Evolutionary conservation across 768 basidiomycete species (phyloP).

Genomic region (Amanita rimosa): DNA sequence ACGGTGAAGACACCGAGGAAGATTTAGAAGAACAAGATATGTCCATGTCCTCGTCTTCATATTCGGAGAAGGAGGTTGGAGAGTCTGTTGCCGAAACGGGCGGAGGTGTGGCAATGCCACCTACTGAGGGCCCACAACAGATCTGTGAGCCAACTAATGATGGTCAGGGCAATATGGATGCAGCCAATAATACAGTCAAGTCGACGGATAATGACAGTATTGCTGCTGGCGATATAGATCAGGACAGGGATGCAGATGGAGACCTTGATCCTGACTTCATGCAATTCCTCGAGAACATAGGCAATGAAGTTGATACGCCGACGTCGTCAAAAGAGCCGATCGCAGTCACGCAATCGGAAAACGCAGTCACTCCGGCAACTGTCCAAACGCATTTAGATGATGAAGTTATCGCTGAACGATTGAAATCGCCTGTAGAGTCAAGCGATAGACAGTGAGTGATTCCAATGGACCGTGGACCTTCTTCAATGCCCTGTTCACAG

Average conservation of each 20-base stretch:
- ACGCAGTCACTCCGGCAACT: background rate
- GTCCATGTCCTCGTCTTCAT: slow-evolving; percentile 20
- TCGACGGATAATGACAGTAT: background rate
- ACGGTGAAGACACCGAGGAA: slow-evolving; percentile 10
- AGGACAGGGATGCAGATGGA: slow-evolving; percentile 24
- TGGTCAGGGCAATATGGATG: background rate
- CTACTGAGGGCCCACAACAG: background rate
- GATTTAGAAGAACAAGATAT: slow-evolving; percentile 18
- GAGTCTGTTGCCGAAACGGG: background rate
- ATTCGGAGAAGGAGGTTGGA: slow-evolving; percentile 6
- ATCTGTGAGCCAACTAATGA: background rate
- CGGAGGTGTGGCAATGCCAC: background rate
- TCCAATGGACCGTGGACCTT: background rate
- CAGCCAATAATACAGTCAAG: background rate
- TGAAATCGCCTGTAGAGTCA: background rate
- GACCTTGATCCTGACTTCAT: slow-evolving; percentile 24
- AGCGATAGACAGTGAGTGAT: background rate
- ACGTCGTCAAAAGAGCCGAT: background rate
- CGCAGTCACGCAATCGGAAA: background rate
- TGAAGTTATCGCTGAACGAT: background rate
- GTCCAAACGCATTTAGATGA: background rate
- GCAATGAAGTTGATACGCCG: no score
- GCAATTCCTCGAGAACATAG: slow-evolving; percentile 5
- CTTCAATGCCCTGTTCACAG: background rate
- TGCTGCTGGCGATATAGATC: slow-evolving; percentile 4